Conservation (phyloP, 176 grass and related monocot genomes). For the Bromus sterilis region DNA sequence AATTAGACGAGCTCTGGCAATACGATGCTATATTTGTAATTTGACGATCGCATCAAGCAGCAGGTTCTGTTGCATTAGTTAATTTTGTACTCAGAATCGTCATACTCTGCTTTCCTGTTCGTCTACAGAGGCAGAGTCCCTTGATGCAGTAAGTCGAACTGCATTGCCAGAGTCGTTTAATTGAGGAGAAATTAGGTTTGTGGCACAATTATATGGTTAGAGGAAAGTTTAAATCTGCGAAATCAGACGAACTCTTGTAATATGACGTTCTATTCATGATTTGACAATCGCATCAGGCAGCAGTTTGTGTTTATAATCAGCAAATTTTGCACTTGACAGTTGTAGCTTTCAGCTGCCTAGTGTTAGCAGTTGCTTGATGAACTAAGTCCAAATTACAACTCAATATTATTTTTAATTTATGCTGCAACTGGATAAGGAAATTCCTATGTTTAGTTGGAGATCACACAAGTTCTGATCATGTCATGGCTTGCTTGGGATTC, state of each 20-base stretch:
- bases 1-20: background rate
- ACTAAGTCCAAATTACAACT: background rate
- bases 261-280: background rate
- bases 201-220: background rate
- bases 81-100: background rate
- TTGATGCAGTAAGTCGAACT: background rate
- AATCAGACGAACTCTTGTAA: background rate
- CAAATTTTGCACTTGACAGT: background rate
- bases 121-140: background rate
- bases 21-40: background rate
- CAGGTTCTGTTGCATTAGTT: background rate
- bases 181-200: background rate
- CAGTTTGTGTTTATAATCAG: background rate
- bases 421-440: background rate
- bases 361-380: background rate
- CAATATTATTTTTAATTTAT: background rate
- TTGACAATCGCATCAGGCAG: background rate
- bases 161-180: background rate
- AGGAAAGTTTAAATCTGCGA: background rate
- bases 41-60: background rate
- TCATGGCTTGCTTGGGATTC: slow-evolving; percentile 5
- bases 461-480: background rate
- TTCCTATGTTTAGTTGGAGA: background rate
- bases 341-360: background rate
- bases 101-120: background rate